These are phyloP conservation scores for apple (Malus domestica) DNA, from an alignment of 306 rosid genomes.

Conservation along the genomic window DNA sequence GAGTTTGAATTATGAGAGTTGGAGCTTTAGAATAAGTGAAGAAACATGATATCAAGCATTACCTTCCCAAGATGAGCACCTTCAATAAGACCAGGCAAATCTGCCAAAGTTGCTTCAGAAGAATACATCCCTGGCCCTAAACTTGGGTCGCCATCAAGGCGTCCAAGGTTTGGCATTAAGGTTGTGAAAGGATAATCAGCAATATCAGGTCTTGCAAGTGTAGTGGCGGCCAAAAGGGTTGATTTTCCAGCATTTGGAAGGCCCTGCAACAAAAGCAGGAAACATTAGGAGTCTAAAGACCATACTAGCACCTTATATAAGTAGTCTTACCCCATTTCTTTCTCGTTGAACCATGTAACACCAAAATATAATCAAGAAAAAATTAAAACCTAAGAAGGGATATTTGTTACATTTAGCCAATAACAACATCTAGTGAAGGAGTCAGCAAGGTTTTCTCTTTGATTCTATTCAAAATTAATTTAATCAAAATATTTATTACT, in stretches of 20 bases:
- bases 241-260: slow-evolving; percentile 99
- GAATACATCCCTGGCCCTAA: slow-evolving; percentile 87
- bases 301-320: background rate
- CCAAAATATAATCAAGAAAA: background rate
- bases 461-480: background rate
- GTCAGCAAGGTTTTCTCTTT: background rate
- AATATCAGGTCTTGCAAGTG: slow-evolving; percentile 92
- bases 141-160: slow-evolving; percentile 90
- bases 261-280: slow-evolving; percentile 50
- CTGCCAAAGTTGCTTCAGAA: slow-evolving; percentile 93
- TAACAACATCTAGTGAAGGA: background rate
- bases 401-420: background rate
- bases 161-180: slow-evolving; percentile 96
- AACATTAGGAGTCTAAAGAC: slow-evolving; percentile 17
- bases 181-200: slow-evolving; percentile 97
- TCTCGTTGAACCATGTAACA: background rate
- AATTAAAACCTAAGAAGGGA: background rate
- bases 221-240: slow-evolving; percentile 86
- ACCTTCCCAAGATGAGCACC: slow-evolving; percentile 99
- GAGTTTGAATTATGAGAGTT: slow-evolving; percentile 19
- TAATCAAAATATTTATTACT: background rate
- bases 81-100: slow-evolving; percentile 96
- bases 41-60: slow-evolving; percentile 16
- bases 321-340: background rate
- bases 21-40: background rate